Evolutionary conservation across 148 eudicot species (phyloP).

Genomic region (Cornus controversa): DNA sequence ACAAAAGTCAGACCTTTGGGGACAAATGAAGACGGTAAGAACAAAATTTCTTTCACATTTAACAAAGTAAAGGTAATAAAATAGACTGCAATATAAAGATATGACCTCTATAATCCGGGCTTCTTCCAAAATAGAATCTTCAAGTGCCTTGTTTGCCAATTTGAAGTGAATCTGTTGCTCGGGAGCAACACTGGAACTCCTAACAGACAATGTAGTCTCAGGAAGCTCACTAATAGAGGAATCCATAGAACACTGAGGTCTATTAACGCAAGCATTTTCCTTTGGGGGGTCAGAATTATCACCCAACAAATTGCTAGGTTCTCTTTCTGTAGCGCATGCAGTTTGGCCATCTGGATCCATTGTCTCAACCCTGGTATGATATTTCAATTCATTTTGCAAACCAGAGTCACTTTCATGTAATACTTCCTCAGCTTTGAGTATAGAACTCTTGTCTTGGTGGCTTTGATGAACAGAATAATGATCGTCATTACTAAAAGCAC

Average conservation of each 20-base stretch:
- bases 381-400: conserved; percentile 34
- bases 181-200: background rate
- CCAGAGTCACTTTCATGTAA: conserved; percentile 22
- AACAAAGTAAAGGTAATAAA: conserved; percentile 18
- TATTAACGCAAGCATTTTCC: conserved; percentile 30
- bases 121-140: conserved; percentile 85
- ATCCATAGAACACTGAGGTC: conserved; percentile 26
- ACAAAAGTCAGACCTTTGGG: conserved; percentile 17
- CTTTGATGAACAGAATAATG: conserved; percentile 17
- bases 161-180: conserved; percentile 42
- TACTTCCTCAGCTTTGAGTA: conserved; percentile 34
- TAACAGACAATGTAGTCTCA: background rate
- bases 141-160: conserved; percentile 56
- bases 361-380: conserved; percentile 21
- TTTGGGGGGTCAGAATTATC: conserved; percentile 25
- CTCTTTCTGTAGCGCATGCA: conserved; percentile 33
- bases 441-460: conserved; percentile 39
- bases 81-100: conserved; percentile 6
- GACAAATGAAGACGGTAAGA: conserved; percentile 7
- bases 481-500: conserved; percentile 29
- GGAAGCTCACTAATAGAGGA: conserved; percentile 12
- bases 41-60: background rate
- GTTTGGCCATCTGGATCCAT: conserved; percentile 29
- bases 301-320: conserved; percentile 11
- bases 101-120: conserved; percentile 83